A percentile compares a stretch with the other conserved stretches of the same genome.
Evolutionary conservation across 148 eudicot species (phyloP).

Genomic region (Dysphania ambrosioides): DNA sequence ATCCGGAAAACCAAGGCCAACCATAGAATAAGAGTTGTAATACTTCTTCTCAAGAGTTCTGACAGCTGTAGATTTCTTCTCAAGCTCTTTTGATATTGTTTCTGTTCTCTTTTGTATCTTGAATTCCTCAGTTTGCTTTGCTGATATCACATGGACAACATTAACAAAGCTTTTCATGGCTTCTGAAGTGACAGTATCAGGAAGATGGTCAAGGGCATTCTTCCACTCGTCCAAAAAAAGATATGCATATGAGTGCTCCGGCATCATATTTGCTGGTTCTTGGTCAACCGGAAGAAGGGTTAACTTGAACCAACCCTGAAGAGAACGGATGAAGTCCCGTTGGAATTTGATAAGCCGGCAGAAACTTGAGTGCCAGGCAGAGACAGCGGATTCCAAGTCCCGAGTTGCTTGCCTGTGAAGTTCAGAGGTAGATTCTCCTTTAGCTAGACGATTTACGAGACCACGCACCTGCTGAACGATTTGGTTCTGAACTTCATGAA

Average conservation of each 20-base stretch:
- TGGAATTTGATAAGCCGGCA: slow-evolving; percentile 80
- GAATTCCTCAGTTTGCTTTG: slow-evolving; percentile 73
- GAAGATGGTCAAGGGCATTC: slow-evolving; percentile 79
- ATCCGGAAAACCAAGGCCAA: slow-evolving; percentile 75
- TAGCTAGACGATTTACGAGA: slow-evolving; percentile 51
- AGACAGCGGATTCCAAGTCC: slow-evolving; percentile 84
- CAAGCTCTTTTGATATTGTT: slow-evolving; percentile 75
- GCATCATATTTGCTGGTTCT: slow-evolving; percentile 33
- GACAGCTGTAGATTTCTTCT: slow-evolving; percentile 76
- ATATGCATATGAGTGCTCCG: slow-evolving; percentile 48
- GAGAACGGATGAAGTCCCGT: slow-evolving; percentile 74
- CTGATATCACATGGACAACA: slow-evolving; percentile 72
- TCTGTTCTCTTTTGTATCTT: slow-evolving; percentile 74
- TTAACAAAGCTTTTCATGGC: slow-evolving; percentile 92
- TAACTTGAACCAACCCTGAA: slow-evolving; percentile 91
- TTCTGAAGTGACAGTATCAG: slow-evolving; percentile 89
- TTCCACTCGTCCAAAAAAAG: slow-evolving; percentile 87
- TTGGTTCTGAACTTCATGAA: slow-evolving; percentile 85
- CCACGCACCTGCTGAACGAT: slow-evolving; percentile 97
- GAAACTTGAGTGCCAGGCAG: slow-evolving; percentile 95
- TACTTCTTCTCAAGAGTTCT: slow-evolving; percentile 85
- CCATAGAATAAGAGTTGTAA: slow-evolving; percentile 81
- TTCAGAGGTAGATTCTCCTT: slow-evolving; percentile 77
- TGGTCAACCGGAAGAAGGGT: slow-evolving; percentile 57
- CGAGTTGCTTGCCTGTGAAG: slow-evolving; percentile 94